A percentile compares a stretch with the other conserved stretches of the same genome.
phyloP scores from a whole-genome alignment of 1,139 yeast genomes.

The Spencermartinsiella ligniputridi region DNA sequence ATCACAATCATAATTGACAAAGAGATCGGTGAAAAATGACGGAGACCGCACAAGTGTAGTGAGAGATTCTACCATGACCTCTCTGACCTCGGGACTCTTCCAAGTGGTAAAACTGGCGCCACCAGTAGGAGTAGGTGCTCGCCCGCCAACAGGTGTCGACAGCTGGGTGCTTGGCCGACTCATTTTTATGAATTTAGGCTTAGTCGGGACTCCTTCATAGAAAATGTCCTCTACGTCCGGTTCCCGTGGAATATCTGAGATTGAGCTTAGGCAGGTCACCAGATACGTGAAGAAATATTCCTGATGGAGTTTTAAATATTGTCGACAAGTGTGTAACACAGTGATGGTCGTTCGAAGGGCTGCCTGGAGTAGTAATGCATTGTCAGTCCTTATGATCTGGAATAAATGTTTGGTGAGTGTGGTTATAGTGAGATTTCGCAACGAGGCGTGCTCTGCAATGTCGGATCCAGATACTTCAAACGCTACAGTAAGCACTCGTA shows the following conservation, averaged over 20 bases:
- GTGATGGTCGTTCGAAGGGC: conserved; percentile 75
- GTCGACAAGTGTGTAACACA: conserved; percentile 35
- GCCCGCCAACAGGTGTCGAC: conserved; percentile 16
- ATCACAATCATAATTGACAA: conserved; percentile 86
- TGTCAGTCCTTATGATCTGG: conserved; percentile 70
- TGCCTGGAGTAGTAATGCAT: conserved; percentile 63
- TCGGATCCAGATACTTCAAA: conserved; percentile 76
- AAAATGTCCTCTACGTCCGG: conserved; percentile 37
- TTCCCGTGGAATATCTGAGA: conserved; percentile 37
- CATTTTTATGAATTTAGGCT: conserved; percentile 34
- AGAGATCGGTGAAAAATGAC: conserved; percentile 67
- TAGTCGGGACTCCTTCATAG: conserved; percentile 39
- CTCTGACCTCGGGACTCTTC: conserved; percentile 53
- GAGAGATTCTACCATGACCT: conserved; percentile 75
- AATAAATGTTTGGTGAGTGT: conserved; percentile 79
- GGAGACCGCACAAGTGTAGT: conserved; percentile 79
- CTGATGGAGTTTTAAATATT: conserved; percentile 38
- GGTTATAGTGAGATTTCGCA: conserved; percentile 67
- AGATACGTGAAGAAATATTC: conserved; percentile 39
- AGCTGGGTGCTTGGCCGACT: conserved; percentile 16
- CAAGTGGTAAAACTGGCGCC: conserved; percentile 17
- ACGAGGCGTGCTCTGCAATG: conserved; percentile 60
- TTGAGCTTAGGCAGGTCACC: conserved; percentile 36
- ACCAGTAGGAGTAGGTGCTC: conserved; percentile 18
- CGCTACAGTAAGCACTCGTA: conserved; percentile 69